Percentiles rank a stretch among this genome's conserved stretches.
Evolutionary conservation across 148 eudicot species (phyloP).

Genomic region (Rhododendron williamsianum): DNA sequence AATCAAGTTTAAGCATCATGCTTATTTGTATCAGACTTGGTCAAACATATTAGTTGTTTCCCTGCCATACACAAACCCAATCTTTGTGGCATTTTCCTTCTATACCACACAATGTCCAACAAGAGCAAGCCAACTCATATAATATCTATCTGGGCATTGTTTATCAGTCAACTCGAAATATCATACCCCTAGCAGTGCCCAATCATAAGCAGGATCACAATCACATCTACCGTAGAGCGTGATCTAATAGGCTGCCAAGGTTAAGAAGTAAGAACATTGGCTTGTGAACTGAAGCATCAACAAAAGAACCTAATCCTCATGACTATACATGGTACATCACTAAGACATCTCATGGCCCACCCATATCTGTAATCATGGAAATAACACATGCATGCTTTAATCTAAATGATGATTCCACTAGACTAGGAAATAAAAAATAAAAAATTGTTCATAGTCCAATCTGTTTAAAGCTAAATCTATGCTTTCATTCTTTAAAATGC

Average conservation of each 20-base stretch:
- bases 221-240: neutral
- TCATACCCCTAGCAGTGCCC: neutral
- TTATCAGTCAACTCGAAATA: neutral
- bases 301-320: neutral
- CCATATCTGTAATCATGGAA: neutral
- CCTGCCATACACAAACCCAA: neutral
- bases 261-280: neutral
- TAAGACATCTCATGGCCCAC: neutral
- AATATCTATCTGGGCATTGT: neutral
- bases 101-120: neutral
- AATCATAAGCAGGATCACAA: neutral
- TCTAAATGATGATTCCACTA: neutral
- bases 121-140: neutral
- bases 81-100: neutral
- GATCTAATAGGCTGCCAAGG: neutral
- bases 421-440: neutral
- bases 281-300: neutral
- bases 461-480: neutral
- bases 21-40: neutral
- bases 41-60: neutral
- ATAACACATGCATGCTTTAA: neutral
- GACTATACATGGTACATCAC: neutral
- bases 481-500: neutral
- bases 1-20: neutral
- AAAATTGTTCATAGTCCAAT: neutral